phyloP scores from a whole-genome alignment of 1,139 yeast species.

The Entelexis sorbosivorans region DNA sequence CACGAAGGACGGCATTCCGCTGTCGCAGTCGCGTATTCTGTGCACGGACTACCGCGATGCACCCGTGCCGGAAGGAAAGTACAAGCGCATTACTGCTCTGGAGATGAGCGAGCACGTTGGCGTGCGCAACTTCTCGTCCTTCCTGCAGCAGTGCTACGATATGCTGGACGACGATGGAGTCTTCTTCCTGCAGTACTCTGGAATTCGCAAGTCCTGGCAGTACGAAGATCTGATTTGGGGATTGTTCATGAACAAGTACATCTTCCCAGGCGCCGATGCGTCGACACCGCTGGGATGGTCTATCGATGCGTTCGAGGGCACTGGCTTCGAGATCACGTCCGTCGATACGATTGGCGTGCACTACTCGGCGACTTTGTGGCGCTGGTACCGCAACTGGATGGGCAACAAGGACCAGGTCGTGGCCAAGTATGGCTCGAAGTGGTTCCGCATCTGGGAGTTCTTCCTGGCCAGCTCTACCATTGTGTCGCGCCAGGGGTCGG shows the following conservation, averaged over 20 bases:
- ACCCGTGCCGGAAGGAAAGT: slow-evolving; percentile 63
- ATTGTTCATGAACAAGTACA: slow-evolving; percentile 87
- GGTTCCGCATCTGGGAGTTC: slow-evolving; percentile 93
- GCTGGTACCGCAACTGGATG: slow-evolving; percentile 94
- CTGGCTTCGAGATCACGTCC: slow-evolving; percentile 77
- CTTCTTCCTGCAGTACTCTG: slow-evolving; percentile 81
- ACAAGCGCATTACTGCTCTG: slow-evolving; percentile 79
- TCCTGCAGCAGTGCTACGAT: slow-evolving; percentile 69
- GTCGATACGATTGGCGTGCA: slow-evolving; percentile 87
- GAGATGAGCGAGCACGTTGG: slow-evolving; percentile 98
- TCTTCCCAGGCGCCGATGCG: slow-evolving; percentile 97
- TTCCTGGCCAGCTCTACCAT: slow-evolving; percentile 74
- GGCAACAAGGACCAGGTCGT: slow-evolving; percentile 68
- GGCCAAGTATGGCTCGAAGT: slow-evolving; percentile 72
- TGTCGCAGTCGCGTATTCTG: slow-evolving; percentile 62
- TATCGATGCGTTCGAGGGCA: slow-evolving; percentile 61
- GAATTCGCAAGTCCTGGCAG: slow-evolving; percentile 87
- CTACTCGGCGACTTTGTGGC: slow-evolving; percentile 84
- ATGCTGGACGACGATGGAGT: slow-evolving; percentile 87
- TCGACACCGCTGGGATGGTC: slow-evolving; percentile 87
- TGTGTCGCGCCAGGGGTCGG: slow-evolving; percentile 86
- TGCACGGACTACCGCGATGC: slow-evolving; percentile 89
- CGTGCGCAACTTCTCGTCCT: slow-evolving; percentile 66
- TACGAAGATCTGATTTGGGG: slow-evolving; percentile 94
- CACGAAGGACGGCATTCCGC: slow-evolving; percentile 53